Evolutionary conservation across 306 rosid species (phyloP).

Genomic region (Vigna unguiculata): DNA sequence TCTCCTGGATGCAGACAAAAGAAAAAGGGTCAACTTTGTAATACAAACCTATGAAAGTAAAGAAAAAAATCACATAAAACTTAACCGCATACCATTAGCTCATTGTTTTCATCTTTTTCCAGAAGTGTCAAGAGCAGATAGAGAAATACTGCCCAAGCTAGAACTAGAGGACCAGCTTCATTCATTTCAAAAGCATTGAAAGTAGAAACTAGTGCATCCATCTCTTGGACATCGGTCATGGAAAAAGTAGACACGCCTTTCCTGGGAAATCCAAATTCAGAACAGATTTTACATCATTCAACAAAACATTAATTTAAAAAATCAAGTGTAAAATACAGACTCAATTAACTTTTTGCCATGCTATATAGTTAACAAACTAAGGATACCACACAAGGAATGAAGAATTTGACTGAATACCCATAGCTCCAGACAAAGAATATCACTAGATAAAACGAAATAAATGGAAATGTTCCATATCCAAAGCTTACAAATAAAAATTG

Average conservation of each 20-base stretch:
- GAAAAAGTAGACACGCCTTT: constrained; percentile 60
- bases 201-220: constrained; percentile 79
- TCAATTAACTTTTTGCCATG: not conserved
- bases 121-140: constrained; percentile 85
- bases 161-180: constrained; percentile 84
- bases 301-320: constrained; percentile 21
- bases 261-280: constrained; percentile 57
- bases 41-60: constrained; percentile 21
- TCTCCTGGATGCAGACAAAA: constrained; percentile 65
- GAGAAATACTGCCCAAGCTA: constrained; percentile 94
- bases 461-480: not conserved
- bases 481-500: constrained; percentile 31
- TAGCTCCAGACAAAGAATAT: constrained; percentile 21
- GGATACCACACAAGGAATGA: constrained; percentile 15
- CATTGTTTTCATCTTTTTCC: constrained; percentile 69
- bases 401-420: constrained; percentile 35
- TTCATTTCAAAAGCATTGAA: constrained; percentile 71
- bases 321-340: constrained; percentile 1
- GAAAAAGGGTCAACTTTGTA: constrained; percentile 40
- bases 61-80: constrained; percentile 38
- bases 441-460: constrained; percentile 33
- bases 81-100: constrained; percentile 64
- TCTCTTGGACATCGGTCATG: constrained; percentile 76
- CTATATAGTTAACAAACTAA: constrained; percentile 17
- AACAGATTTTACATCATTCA: constrained; percentile 37